Evolutionary conservation across 2,329 filamentous ascomycete genomes (phyloP), one percentile per base, ranked within the genome.

Genomic region (Thielaviopsis ethacetica): DNA sequence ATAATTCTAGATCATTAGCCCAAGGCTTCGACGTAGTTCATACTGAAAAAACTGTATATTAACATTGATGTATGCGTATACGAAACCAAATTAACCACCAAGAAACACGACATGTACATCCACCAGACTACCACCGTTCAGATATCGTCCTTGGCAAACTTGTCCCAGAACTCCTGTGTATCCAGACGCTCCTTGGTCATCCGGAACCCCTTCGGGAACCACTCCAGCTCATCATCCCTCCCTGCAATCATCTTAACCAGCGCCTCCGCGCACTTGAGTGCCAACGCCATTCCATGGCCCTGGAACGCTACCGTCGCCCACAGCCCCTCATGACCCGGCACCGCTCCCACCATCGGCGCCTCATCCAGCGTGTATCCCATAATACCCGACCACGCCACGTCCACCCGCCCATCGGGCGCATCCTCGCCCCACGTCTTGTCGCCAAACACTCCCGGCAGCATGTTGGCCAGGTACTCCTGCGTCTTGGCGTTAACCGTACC

Each of bases 201-300:
- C 50, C 51, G 19, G n/a, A 80, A 82, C 5, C 71, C 72, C 15
- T 70, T 65, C 0, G 80, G 80, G 53, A 83, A 81, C 80, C 79
- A 83, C 6, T 61, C 63, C 7, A 75, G 66, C 53, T 66, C 65
- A 1, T 64, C 66, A 27, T 70, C 68, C 2, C 65, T 62, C 1
- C 66, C 69, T 47, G 68, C 63, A 62, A 83, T 74, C 77, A 84
- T 81, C 30, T 71, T 68, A 1, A 75, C 77, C 60, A 85, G 64
- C 0, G 76, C 82, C 63, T 76, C 74, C 0, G 81, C 81, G 27
- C 76, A 78, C 66, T 81, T 77, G 70, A 81, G 78, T 58, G 80
- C 80, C 34, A 81, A 67, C 1, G 82, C 82, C 83, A 85, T 85
- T 0, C 82, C 81, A 66, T 85, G 81, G 0, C 83, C 83, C 63